phyloP scores from a whole-genome alignment of 345 rosid species.

The Pistacia atlantica region DNA sequence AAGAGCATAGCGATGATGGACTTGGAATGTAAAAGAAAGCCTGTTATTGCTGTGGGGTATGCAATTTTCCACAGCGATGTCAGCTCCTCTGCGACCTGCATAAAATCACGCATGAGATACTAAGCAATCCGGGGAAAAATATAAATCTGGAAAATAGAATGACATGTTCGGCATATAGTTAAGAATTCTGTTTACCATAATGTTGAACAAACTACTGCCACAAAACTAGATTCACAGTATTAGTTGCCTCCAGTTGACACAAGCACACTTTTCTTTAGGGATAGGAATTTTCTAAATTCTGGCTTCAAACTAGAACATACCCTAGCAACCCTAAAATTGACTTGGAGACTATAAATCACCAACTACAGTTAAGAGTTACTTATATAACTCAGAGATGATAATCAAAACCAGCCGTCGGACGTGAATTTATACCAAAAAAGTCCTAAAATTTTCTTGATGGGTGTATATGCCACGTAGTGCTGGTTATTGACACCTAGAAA shows the following conservation, averaged over 20 bases:
- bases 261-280: not conserved
- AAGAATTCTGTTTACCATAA: constrained; percentile 12
- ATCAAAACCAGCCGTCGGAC: not conserved
- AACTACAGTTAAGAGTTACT: not conserved
- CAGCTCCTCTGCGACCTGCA: constrained; percentile 30
- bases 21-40: constrained; percentile 28
- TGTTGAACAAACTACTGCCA: constrained; percentile 3
- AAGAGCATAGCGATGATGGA: constrained; percentile 36
- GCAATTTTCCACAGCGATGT: constrained; percentile 28
- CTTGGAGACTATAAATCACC: not conserved
- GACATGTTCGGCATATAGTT: not conserved
- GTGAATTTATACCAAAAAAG: not conserved
- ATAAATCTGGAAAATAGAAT: constrained; percentile 13
- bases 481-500: constrained; percentile 10
- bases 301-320: not conserved
- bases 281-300: not conserved
- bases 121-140: constrained; percentile 6
- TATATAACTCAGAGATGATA: not conserved
- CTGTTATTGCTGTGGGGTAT: constrained; percentile 17
- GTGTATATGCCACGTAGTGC: not conserved
- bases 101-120: constrained; percentile 12
- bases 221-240: not conserved
- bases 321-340: not conserved
- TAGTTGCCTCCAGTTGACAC: not conserved
- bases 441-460: not conserved